These are phyloP conservation scores for Blyttiomyces sp. DNA, from an alignment of 371 early-diverging fungal genomes.

Conservation along the genomic window DNA sequence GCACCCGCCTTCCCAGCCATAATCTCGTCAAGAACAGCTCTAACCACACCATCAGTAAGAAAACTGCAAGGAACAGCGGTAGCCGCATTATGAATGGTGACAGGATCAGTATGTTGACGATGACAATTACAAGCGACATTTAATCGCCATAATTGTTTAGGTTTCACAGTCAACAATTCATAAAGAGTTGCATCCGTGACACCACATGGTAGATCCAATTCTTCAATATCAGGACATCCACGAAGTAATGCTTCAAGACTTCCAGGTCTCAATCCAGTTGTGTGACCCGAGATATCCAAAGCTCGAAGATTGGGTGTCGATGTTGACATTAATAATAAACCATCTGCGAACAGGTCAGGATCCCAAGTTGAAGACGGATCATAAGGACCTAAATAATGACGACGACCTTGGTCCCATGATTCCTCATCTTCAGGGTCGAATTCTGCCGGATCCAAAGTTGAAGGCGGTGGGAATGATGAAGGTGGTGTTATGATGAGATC, in stretches of 20 bases:
- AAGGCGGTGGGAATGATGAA: slow-evolving; percentile 5
- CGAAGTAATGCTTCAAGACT: slow-evolving; percentile 11
- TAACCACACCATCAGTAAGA: slow-evolving; percentile 19
- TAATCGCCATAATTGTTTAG: slow-evolving; percentile 20
- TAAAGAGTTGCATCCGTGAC: slow-evolving; percentile 19
- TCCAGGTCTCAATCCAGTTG: slow-evolving; percentile 16
- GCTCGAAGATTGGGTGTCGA: slow-evolving; percentile 13
- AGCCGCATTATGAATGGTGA: not conserved
- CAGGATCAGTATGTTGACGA: slow-evolving; percentile 6
- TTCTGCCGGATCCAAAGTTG: not conserved
- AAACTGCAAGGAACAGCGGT: slow-evolving; percentile 14
- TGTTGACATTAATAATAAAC: slow-evolving; percentile 4
- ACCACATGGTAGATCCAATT: slow-evolving; percentile 27
- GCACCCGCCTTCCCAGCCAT: slow-evolving; percentile 24
- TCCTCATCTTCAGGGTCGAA: slow-evolving; percentile 1
- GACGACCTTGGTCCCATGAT: not conserved
- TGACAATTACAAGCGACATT: slow-evolving; percentile 18
- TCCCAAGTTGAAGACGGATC: slow-evolving; percentile 15
- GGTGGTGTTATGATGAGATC: slow-evolving; percentile 28
- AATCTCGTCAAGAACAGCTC: slow-evolving; percentile 19
- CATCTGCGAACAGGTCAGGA: slow-evolving; percentile 12
- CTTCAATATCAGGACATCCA: slow-evolving; percentile 14
- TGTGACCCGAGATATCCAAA: slow-evolving; percentile 25
- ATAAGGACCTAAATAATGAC: slow-evolving; percentile 2
- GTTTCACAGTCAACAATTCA: slow-evolving; percentile 17